Evolutionary conservation across 73 alveolate genomes (phyloP).

Genomic region (Breviolum minutum): DNA sequence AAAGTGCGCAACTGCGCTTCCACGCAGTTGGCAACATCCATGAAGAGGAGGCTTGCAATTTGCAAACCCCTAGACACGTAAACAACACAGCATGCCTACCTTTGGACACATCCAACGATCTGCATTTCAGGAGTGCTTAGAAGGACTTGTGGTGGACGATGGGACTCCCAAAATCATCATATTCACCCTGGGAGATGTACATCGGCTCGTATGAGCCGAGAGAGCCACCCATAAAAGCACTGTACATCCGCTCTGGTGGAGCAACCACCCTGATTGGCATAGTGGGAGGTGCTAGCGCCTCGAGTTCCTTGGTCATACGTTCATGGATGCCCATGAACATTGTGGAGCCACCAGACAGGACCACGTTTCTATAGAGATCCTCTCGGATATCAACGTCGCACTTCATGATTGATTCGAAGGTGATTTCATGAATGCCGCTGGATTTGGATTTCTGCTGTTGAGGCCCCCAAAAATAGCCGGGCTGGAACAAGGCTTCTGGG

Average conservation of each 20-base stretch:
- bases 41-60: too few relatives aligned
- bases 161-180: slow-evolving; percentile 99
- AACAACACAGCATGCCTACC: too few relatives aligned
- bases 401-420: slow-evolving; percentile 96
- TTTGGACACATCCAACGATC: too few relatives aligned
- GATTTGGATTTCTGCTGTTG: slow-evolving; percentile 6
- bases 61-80: too few relatives aligned
- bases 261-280: slow-evolving; percentile 96
- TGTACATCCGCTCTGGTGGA: slow-evolving; percentile 98
- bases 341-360: slow-evolving; percentile 99
- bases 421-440: slow-evolving; percentile 97
- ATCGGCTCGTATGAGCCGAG: slow-evolving; percentile 98
- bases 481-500: slow-evolving; percentile 96
- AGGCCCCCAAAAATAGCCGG: slow-evolving; percentile 96
- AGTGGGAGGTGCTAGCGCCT: slow-evolving; percentile 98
- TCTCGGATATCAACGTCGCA: slow-evolving; percentile 99
- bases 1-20: too few relatives aligned
- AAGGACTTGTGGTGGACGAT: slow-evolving; percentile 98
- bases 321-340: slow-evolving; percentile 99
- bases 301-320: slow-evolving; percentile 98
- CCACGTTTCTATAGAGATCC: slow-evolving; percentile 98
- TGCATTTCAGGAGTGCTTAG: not conserved
- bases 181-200: slow-evolving; percentile 99
- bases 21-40: too few relatives aligned
- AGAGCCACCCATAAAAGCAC: slow-evolving; percentile 99